These are phyloP conservation scores for Populus ilicifolia DNA, from an alignment of 345 rosid species.

Conservation along the genomic window DNA sequence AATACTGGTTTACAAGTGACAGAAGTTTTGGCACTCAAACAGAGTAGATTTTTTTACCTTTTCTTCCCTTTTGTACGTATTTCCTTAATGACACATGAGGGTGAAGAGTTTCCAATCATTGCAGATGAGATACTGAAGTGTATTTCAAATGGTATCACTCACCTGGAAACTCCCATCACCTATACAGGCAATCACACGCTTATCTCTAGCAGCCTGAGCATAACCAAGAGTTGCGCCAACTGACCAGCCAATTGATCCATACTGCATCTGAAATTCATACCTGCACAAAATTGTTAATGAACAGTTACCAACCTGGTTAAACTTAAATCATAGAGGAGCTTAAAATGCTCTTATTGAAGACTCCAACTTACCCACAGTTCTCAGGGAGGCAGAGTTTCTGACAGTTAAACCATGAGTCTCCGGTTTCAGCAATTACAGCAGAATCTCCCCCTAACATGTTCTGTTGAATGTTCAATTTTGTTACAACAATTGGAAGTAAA, in stretches of 20 bases:
- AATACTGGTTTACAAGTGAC: not conserved
- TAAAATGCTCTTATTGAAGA: not conserved
- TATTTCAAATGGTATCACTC: not conserved
- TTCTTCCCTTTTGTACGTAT: not conserved
- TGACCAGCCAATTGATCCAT: slow-evolving; percentile 81
- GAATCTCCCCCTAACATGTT: slow-evolving; percentile 44
- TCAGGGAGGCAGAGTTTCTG: slow-evolving; percentile 69
- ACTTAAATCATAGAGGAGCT: not conserved
- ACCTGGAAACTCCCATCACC: slow-evolving; percentile 83
- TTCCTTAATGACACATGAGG: not conserved
- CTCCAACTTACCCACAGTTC: slow-evolving; percentile 53
- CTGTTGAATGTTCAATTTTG: slow-evolving; percentile 24
- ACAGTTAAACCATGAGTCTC: slow-evolving; percentile 82
- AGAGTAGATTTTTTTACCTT: not conserved
- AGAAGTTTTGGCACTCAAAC: not conserved
- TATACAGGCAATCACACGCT: slow-evolving; percentile 73
- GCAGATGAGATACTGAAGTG: not conserved
- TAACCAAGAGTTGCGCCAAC: slow-evolving; percentile 77
- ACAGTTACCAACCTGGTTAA: not conserved
- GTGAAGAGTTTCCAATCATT: not conserved
- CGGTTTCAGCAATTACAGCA: slow-evolving; percentile 73
- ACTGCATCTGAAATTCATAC: slow-evolving; percentile 78
- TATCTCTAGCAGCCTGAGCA: slow-evolving; percentile 60
- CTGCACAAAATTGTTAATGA: slow-evolving; percentile 27
- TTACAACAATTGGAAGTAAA: not conserved